These are phyloP conservation scores for Hypholoma sublateritium DNA, from an alignment of 768 basidiomycete species.

Conservation along the genomic window DNA sequence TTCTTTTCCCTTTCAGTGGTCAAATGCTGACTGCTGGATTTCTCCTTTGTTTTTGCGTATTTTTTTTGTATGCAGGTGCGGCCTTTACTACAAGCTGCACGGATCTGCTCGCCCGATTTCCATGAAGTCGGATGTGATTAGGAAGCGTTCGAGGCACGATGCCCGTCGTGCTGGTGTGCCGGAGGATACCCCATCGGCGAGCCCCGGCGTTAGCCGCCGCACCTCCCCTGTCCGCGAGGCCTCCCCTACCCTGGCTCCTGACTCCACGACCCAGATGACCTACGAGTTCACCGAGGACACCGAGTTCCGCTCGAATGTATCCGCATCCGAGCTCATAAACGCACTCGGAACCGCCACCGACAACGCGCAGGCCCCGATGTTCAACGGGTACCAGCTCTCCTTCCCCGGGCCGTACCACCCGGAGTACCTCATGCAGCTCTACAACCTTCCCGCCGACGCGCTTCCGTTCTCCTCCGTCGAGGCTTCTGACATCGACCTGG, in stretches of 20 bases:
- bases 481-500: conserved; percentile 39
- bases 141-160: conserved; percentile 83
- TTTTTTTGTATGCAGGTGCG: conserved; percentile 50
- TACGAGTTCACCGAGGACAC: conserved; percentile 51
- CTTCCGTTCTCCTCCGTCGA: conserved; percentile 56
- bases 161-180: conserved; percentile 56
- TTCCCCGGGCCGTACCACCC: conserved; percentile 78
- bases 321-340: conserved; percentile 54
- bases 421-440: conserved; percentile 62
- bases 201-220: conserved; percentile 72
- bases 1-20: neutral
- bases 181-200: conserved; percentile 73
- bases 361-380: conserved; percentile 21
- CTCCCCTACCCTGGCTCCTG: conserved; percentile 69
- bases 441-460: conserved; percentile 44
- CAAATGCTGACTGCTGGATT: neutral
- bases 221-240: conserved; percentile 63
- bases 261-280: conserved; percentile 60
- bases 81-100: conserved; percentile 83
- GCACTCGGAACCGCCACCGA: conserved; percentile 37
- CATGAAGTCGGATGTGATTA: conserved; percentile 90
- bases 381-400: conserved; percentile 37
- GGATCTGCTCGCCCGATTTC: conserved; percentile 85
- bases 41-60: conserved; percentile 1
- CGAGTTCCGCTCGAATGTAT: conserved; percentile 36